Percentiles rank a stretch among this genome's conserved stretches.
These are phyloP conservation scores for Metschnikowia lachancei DNA, from an alignment of 805 yeast genomes.

Conservation along the genomic window DNA sequence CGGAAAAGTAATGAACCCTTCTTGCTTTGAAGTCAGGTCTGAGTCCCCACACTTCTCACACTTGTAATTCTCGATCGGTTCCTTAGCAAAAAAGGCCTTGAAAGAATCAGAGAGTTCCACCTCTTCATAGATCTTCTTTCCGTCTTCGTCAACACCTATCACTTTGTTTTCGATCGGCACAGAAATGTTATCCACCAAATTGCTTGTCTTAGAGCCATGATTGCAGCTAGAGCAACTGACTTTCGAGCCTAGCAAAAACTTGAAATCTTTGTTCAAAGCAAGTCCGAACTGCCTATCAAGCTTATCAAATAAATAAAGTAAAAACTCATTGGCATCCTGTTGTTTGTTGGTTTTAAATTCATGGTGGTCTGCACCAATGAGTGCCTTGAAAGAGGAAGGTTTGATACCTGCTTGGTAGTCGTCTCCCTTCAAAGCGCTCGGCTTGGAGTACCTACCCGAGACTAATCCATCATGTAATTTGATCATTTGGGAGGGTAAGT, in stretches of 20 bases:
- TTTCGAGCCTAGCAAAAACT: slow-evolving; percentile 64
- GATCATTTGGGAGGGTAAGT: slow-evolving; percentile 69
- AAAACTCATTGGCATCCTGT: slow-evolving; percentile 93
- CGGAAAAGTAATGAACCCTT: slow-evolving; percentile 64
- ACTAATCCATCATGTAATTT: slow-evolving; percentile 77
- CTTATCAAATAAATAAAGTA: slow-evolving; percentile 61
- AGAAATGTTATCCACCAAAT: slow-evolving; percentile 61
- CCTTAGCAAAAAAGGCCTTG: slow-evolving; percentile 42
- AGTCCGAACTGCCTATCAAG: slow-evolving; percentile 48
- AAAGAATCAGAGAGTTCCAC: slow-evolving; percentile 54
- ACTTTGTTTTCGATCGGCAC: slow-evolving; percentile 53
- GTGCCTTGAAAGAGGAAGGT: slow-evolving; percentile 71
- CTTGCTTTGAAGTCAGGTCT: slow-evolving; percentile 32
- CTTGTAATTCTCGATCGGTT: slow-evolving; percentile 54
- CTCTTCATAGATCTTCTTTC: slow-evolving; percentile 45
- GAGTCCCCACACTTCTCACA: slow-evolving; percentile 54
- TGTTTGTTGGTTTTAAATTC: slow-evolving; percentile 87
- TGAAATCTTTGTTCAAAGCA: slow-evolving; percentile 55
- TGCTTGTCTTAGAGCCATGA: slow-evolving; percentile 55
- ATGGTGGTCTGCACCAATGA: slow-evolving; percentile 72
- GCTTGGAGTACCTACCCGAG: slow-evolving; percentile 70
- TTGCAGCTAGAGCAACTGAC: slow-evolving; percentile 57
- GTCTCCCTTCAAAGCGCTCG: slow-evolving; percentile 42
- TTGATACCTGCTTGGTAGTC: slow-evolving; percentile 72
- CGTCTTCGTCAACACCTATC: slow-evolving; percentile 39